Base-by-base conservation (phyloP, 768 basidiomycete genomes). In the Russula compacta region DNA sequence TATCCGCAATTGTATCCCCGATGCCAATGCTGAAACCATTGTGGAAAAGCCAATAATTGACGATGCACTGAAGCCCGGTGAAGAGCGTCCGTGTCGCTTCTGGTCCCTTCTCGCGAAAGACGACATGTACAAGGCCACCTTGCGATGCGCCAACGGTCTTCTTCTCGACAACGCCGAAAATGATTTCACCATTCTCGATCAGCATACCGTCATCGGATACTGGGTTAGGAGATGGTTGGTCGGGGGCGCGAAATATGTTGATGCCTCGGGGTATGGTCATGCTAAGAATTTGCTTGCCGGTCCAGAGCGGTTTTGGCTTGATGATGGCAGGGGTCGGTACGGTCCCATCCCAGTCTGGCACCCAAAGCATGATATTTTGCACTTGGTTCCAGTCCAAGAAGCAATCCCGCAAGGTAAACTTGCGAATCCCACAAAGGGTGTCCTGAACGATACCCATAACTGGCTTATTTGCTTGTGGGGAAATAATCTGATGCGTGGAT, bases 401-500 rank as follows among this genome's bases (percentile, higher is more conserved):
- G 17, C 86, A 84, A 70, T 98, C 97, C 29, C 95, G 92, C 6
- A 98, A 77, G 0, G 97, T 98, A 71, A 98, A 93, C 74, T 98
- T 98, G 59, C 97, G 87, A 56, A 98, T 86, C 69, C 97, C 97
- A 70, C 94, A 97, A 0, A 99, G 85, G 0, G 97, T 98, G 71
- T 99, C 97, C 73, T 99, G 97, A 35, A 99, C 95, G 68, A 99
- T 98, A 62, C 93, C 97, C 95, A 99, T 99, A 68, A 98, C 95
- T 17, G 95, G 95, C 74, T 98, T 98, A 78, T 98, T 99, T 53
- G 95, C 95, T 80, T 99, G 97, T 0, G 97, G 97, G 7, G 95
- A 98, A 66, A 99, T 93, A 69, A 99, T 99, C 92, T 99, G 47
- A 44, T 38, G 54, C 53, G 50, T 56, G 63, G 56, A 61, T 54